Percentiles rank a stretch among this genome's conserved stretches.
phyloP scores from a whole-genome alignment of 306 rosid genomes.

The Medicago ruthenica region DNA sequence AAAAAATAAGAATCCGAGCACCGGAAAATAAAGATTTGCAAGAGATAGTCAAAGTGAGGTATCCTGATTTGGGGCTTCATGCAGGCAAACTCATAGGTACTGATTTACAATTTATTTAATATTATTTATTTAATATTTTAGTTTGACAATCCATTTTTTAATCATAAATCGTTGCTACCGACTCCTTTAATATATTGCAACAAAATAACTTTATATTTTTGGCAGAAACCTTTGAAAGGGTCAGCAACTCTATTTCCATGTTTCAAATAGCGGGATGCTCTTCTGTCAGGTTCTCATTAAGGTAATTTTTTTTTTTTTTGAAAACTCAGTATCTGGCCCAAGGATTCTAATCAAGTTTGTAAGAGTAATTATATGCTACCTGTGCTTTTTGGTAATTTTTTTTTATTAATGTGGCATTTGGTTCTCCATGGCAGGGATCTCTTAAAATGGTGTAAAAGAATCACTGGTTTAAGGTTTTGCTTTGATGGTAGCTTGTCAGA shows the following conservation, averaged over 20 bases:
- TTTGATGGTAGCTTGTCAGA: constrained; percentile 59
- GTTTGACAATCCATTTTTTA: constrained; percentile 8
- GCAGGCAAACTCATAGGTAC: constrained; percentile 68
- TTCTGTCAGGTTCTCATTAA: constrained; percentile 72
- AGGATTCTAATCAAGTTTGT: constrained; percentile 67
- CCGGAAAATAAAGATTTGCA: constrained; percentile 66
- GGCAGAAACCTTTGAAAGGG: constrained; percentile 75
- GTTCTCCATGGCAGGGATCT: constrained; percentile 73
- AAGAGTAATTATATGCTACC: constrained; percentile 11
- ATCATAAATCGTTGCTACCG: not conserved
- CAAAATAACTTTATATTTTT: constrained; percentile 5
- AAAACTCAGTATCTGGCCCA: too few species aligned
- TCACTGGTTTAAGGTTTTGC: constrained; percentile 60
- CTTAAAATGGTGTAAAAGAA: constrained; percentile 95
- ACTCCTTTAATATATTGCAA: constrained; percentile 9
- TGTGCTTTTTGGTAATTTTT: constrained; percentile 1
- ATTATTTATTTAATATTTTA: not conserved
- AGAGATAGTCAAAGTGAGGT: constrained; percentile 61
- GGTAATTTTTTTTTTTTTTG: constrained; percentile 46
- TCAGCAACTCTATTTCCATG: constrained; percentile 49
- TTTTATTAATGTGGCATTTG: constrained; percentile 11
- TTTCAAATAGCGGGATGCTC: constrained; percentile 60
- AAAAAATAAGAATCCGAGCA: constrained; percentile 73
- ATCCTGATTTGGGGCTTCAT: constrained; percentile 65
- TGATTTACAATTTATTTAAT: not conserved